Evolutionary conservation across 1,139 yeast genomes (phyloP).

Genomic region (Suhomyces kunorum): DNA sequence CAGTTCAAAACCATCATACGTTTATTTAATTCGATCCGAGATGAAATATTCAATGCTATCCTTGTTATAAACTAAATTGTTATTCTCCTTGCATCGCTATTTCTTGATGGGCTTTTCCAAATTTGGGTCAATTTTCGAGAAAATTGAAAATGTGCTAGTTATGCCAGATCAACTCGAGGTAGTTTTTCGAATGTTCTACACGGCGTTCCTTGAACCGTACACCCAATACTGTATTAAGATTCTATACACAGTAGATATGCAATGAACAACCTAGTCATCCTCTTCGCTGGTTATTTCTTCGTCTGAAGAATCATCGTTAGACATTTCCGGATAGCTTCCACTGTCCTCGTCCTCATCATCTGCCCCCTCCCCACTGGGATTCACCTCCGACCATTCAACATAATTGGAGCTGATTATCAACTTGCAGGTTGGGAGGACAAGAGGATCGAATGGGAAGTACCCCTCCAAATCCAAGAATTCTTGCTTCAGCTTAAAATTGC

Average conservation of each 20-base stretch:
- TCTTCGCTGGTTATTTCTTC: constrained; percentile 28
- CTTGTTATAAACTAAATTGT: no score
- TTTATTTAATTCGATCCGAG: no score
- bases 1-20: no score
- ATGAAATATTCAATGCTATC: no score
- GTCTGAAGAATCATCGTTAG: constrained; percentile 30
- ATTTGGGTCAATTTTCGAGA: no score
- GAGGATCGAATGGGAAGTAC: constrained; percentile 94
- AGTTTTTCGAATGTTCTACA: not conserved
- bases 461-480: constrained; percentile 88
- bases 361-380: constrained; percentile 52
- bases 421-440: constrained; percentile 67
- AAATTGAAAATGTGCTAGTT: no score
- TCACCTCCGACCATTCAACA: constrained; percentile 73
- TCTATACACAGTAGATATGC: constrained; percentile 7
- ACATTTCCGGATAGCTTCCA: constrained; percentile 33
- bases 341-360: constrained; percentile 62
- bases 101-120: no score
- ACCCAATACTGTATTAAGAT: constrained; percentile 2
- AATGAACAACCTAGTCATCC: constrained; percentile 12
- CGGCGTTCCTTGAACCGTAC: not conserved
- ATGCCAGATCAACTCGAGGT: no score
- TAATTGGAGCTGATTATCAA: constrained; percentile 49
- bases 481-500: constrained; percentile 56
- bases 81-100: no score